Evolutionary conservation across 257 asterid genomes (phyloP).

Genomic region (Solanum raphanifolium): DNA sequence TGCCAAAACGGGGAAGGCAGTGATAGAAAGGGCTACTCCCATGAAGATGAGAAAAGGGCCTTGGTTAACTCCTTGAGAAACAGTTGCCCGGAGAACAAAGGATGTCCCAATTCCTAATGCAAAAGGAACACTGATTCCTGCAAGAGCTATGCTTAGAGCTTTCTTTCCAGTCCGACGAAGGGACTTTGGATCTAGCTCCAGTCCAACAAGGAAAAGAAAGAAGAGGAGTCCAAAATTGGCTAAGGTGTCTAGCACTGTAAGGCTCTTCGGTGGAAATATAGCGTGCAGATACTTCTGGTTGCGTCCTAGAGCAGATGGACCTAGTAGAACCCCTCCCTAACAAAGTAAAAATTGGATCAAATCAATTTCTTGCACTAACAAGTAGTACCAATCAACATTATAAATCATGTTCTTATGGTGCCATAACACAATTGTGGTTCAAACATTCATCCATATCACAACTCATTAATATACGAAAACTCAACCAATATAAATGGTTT

Average conservation of each 20-base stretch:
- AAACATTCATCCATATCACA: not conserved
- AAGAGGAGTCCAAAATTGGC: slow-evolving; percentile 78
- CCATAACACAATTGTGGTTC: not conserved
- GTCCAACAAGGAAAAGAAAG: slow-evolving; percentile 67
- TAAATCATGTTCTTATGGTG: not conserved
- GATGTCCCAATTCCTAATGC: slow-evolving; percentile 70
- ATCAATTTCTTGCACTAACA: not conserved
- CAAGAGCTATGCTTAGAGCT: slow-evolving; percentile 60
- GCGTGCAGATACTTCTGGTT: slow-evolving; percentile 33
- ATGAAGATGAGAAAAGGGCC: slow-evolving; percentile 58
- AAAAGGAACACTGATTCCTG: slow-evolving; percentile 66
- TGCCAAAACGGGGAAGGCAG: slow-evolving; percentile 79
- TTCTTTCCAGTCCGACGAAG: slow-evolving; percentile 45
- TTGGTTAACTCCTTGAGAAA: slow-evolving; percentile 28
- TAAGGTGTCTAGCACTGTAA: slow-evolving; percentile 63
- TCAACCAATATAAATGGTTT: not conserved
- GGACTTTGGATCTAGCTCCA: slow-evolving; percentile 48
- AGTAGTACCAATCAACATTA: not conserved
- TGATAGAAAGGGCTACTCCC: slow-evolving; percentile 86
- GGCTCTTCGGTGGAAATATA: slow-evolving; percentile 53
- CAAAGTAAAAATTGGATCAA: not conserved
- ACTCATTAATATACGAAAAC: not conserved
- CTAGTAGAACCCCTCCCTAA: slow-evolving; percentile 79
- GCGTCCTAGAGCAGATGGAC: slow-evolving; percentile 82
- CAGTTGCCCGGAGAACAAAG: slow-evolving; percentile 33